phyloP scores from a whole-genome alignment of 1,284 basidiomycete genomes.

The Golubevia sp. region DNA sequence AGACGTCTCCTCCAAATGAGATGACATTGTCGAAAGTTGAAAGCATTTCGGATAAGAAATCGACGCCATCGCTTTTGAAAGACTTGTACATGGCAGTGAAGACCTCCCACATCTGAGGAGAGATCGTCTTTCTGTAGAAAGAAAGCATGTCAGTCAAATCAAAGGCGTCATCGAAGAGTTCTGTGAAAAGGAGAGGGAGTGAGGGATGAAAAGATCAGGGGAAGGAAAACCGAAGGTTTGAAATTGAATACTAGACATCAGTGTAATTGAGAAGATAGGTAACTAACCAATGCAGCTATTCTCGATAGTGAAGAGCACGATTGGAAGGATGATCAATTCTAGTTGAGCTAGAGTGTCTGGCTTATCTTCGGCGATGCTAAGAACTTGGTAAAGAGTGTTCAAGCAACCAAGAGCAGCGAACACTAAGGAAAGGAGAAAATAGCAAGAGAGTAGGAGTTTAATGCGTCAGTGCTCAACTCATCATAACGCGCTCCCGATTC shows the following conservation, averaged over 20 bases:
- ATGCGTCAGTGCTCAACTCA: background rate
- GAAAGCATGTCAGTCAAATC: slow-evolving; percentile 83
- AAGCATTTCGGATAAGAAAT: slow-evolving; percentile 84
- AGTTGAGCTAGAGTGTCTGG: slow-evolving; percentile 78
- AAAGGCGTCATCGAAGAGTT: slow-evolving; percentile 85
- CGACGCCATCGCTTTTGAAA: slow-evolving; percentile 80
- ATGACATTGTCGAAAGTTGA: slow-evolving; percentile 87
- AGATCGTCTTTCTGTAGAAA: slow-evolving; percentile 78
- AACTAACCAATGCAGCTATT: slow-evolving; percentile 64
- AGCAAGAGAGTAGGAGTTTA: background rate
- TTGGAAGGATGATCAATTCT: slow-evolving; percentile 79
- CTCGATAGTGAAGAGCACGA: slow-evolving; percentile 74
- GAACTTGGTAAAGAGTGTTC: slow-evolving; percentile 64
- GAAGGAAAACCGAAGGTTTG: background rate
- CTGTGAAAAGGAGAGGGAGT: slow-evolving; percentile 61
- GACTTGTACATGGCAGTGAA: slow-evolving; percentile 80
- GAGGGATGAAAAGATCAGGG: background rate
- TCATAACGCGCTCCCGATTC: slow-evolving; percentile 1
- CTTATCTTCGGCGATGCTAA: slow-evolving; percentile 73
- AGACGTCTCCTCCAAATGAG: slow-evolving; percentile 77
- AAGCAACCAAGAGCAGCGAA: slow-evolving; percentile 73
- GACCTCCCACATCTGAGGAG: slow-evolving; percentile 82
- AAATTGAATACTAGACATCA: slow-evolving; percentile 3
- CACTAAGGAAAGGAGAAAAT: too few species aligned
- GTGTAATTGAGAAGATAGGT: background rate